Evolutionary conservation across 148 eudicot species (phyloP).

Genomic region (Chenopodium quinoa): DNA sequence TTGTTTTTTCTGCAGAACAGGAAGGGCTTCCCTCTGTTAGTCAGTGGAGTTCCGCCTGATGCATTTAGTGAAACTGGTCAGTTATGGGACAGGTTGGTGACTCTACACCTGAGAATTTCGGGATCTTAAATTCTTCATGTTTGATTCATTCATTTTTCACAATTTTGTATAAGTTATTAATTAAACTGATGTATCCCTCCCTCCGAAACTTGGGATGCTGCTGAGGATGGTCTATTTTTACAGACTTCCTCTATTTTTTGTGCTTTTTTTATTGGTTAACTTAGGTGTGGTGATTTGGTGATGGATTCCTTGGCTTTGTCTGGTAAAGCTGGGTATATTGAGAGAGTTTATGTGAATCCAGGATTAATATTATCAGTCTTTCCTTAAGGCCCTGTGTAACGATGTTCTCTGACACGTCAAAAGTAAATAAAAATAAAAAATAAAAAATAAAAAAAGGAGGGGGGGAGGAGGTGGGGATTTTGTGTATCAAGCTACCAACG

Average conservation of each 20-base stretch:
- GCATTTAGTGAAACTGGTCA: conserved; percentile 99
- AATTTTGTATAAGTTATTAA: not conserved
- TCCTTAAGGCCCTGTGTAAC: not conserved
- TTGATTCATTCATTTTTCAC: not conserved
- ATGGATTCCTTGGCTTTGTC: no score
- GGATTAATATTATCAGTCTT: no score
- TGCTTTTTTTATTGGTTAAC: not conserved
- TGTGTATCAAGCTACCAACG: no score
- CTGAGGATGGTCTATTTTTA: not conserved
- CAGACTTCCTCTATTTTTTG: not conserved
- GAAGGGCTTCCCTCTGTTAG: conserved; percentile 80
- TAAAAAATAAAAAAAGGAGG: no score
- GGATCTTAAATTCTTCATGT: not conserved
- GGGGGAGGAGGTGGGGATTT: no score
- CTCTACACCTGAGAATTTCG: not conserved
- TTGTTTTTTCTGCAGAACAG: conserved; percentile 55
- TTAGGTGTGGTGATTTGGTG: not conserved
- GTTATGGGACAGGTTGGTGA: conserved; percentile 87
- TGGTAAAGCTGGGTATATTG: no score
- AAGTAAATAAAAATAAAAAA: no score
- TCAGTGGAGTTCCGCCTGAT: conserved; percentile 99
- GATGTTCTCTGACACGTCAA: no score
- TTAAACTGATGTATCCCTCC: not conserved
- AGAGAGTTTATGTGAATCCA: not conserved
- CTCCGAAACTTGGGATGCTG: not conserved